Base-by-base conservation (phyloP, 768 basidiomycete genomes). In the Hericium erinaceus region DNA sequence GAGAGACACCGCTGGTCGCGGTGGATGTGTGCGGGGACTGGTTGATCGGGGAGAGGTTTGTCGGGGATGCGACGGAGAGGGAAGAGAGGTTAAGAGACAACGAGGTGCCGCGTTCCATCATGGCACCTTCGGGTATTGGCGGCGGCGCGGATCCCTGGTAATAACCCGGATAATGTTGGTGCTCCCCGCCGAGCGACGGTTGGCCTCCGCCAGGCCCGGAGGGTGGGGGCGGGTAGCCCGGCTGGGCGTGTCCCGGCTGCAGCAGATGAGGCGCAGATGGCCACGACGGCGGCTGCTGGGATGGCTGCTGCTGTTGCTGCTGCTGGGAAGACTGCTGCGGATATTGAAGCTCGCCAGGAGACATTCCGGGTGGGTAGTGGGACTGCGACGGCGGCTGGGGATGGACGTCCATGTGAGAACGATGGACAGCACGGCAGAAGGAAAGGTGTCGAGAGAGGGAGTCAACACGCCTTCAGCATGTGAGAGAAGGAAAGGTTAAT, bases 1-100 rank as follows among this genome's bases (percentile, higher is more conserved):
- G 71, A 0, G 73, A 74, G 46, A 72, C 66, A 52, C 67, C 65
- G 39, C 69, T 67, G 46, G 65, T 67, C 57, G 68, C 70, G 61
- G 58, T 74, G 61, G 62, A 74, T 60, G 71, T 66, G 46, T 64
- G 64, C 26, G 75, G 70, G 52, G 76, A 76, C 8, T 77, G 75
- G 18, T 75, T 79, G 66, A 82, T 79, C 48, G 87, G 84, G 12
- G 85, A 86, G 55, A 83, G 75, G 59, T 80, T 80, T 8, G 82
- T 76, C 9, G 85, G 85, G 20, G 84, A 86, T 44, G 84, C 70
- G 56, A 89, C 86, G 52, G 80, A 74, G 54, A 89, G 77, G 1
- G 79, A 76, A 24, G 81, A 82, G 57, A 90, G 75, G 67, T 88
- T 89, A 67, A 89, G 79, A 33, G 83, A 80, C 48, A 89, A 75